Evolutionary conservation across 345 rosid genomes (phyloP), one percentile per base, ranked within the genome.

Genomic region (Gossypium sturtianum): DNA sequence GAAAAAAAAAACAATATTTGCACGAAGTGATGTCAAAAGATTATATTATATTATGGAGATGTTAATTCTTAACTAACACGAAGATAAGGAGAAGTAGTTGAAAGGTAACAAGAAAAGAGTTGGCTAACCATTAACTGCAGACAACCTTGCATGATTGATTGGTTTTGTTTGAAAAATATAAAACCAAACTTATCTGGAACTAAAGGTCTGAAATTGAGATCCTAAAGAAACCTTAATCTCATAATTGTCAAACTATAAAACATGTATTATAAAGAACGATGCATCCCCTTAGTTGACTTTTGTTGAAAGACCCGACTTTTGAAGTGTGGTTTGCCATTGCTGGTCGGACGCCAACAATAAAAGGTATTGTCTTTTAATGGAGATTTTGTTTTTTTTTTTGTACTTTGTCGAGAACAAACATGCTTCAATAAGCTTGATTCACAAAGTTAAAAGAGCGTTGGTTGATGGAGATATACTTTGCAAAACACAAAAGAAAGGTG

Each of bases 121-220:
- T 60, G 71, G 71, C 70, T 60, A 68, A 74, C 38, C 65, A n/a
- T 27, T 15, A 66, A 78, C 82, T 38, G 63, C 58, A 71, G 56
- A 65, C 73, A 75, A 71, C 65, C n/a, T 65, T 71, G 25, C 60
- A 49, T 43, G 23, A 60, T 71, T 59, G 79, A 34, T 5, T 34
- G 41, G 70, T 80, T 62, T 72, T 67, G 64, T 45, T 22, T 25
- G 10, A 58, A 23, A 66, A 58, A 43, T 20, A 72, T 12, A 60
- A 9, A 72, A 34, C 38, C 38, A 34, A 34, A 34, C 38, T 34
- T 4, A 34, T 4, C 38, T 34, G 38, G 38, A 4, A 4, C 6
- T 34, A 34, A 34, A 34, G 38, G 38, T 34, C 38, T 34, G 38
- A 34, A 34, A 34, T 34, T 34, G 38, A 4, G 38, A 34, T 34